Conservation (phyloP, 129 eudicot genomes). For the Flaveria bidentis region DNA sequence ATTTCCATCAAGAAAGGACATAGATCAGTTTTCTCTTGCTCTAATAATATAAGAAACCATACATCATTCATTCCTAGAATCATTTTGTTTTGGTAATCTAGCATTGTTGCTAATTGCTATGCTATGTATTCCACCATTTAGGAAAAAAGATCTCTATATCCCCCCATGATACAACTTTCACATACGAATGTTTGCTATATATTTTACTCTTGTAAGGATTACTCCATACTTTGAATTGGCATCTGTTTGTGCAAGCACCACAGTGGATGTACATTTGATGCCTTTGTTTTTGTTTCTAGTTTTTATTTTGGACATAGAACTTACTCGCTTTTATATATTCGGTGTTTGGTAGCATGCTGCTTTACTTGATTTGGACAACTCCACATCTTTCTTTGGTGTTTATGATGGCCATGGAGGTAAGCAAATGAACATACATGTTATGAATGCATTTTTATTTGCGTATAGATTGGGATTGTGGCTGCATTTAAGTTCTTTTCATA, state of each 20-base stretch:
- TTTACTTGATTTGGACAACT: slow-evolving; percentile 61
- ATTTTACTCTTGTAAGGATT: slow-evolving; percentile 7
- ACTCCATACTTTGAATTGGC: background rate
- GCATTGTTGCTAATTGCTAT: slow-evolving; percentile 10
- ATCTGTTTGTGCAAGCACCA: background rate
- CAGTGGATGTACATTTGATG: background rate
- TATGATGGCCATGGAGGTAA: slow-evolving; percentile 99
- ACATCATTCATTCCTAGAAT: background rate
- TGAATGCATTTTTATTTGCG: slow-evolving; percentile 9
- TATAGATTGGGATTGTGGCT: slow-evolving; percentile 12
- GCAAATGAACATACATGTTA: slow-evolving; percentile 26
- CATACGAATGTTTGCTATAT: background rate
- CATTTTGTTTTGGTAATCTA: background rate
- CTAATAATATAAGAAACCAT: background rate
- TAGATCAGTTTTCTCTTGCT: background rate
- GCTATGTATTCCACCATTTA: background rate
- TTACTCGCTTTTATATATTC: slow-evolving; percentile 17
- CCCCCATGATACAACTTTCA: slow-evolving; percentile 17
- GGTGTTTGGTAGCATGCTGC: slow-evolving; percentile 82
- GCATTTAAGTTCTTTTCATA: background rate
- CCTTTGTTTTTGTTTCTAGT: background rate
- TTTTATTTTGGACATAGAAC: slow-evolving; percentile 13
- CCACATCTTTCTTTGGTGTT: slow-evolving; percentile 89
- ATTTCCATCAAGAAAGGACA: slow-evolving; percentile 17
- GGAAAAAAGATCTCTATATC: background rate